phyloP scores from a whole-genome alignment of 2,329 filamentous ascomycete species.

The Ophiostoma ulmi region DNA sequence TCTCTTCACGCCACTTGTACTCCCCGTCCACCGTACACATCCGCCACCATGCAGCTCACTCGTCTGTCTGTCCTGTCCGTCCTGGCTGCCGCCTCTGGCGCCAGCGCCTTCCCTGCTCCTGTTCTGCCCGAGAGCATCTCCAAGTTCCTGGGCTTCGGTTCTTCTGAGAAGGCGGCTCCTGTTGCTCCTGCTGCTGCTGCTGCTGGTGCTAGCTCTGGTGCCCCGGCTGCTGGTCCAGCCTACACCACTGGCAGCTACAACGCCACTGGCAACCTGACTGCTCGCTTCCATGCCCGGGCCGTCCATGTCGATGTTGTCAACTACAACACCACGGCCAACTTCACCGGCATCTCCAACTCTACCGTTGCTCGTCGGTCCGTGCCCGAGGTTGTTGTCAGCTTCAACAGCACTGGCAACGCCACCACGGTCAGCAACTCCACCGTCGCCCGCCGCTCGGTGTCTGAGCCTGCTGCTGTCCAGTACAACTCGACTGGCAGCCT shows the following conservation, averaged over 20 bases:
- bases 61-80: not conserved
- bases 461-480: not conserved
- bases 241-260: not conserved
- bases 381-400: not conserved
- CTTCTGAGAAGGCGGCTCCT: not conserved
- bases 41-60: slow-evolving; percentile 1
- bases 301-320: not conserved
- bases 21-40: not conserved
- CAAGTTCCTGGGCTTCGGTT: not conserved
- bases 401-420: not conserved
- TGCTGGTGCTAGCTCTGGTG: no score
- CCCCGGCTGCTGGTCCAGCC: not conserved
- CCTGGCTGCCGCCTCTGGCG: slow-evolving; percentile 4
- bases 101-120: not conserved
- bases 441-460: not conserved
- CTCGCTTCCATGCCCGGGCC: not conserved
- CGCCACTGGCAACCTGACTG: not conserved
- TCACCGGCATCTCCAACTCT: not conserved
- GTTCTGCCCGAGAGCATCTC: not conserved
- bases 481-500: not conserved
- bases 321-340: not conserved
- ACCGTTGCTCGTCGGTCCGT: not conserved
- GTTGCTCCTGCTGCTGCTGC: not conserved
- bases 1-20: not conserved
- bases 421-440: not conserved